Conservation (phyloP, 139 green algal genomes). For the Medakamo hakoo region DNA sequence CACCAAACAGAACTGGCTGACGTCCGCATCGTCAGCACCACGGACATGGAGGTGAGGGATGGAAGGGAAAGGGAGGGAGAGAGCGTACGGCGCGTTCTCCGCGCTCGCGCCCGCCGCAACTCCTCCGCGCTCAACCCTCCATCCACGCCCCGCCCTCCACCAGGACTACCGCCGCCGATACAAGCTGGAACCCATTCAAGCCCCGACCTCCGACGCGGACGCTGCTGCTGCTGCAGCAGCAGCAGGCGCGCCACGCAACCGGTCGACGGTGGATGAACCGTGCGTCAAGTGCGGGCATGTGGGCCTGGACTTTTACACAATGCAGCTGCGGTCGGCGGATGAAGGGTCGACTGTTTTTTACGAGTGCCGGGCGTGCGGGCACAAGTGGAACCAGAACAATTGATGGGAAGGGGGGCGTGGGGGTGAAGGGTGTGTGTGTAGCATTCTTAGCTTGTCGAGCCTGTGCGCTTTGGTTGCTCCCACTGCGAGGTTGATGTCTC, state of each 20-base stretch:
- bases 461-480: too few relatives aligned
- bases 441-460: neutral
- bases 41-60: conserved; percentile 33
- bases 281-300: conserved; percentile 62
- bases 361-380: conserved; percentile 58
- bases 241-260: conserved; percentile 21
- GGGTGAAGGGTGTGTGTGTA: neutral
- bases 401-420: neutral
- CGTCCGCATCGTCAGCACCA: conserved; percentile 4
- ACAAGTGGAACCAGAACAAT: conserved; percentile 38
- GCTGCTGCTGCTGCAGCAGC: conserved; percentile 19
- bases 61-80: too few relatives aligned
- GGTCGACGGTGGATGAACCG: conserved; percentile 41
- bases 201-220: conserved; percentile 39
- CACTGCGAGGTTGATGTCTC: too few relatives aligned
- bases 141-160: too few relatives aligned
- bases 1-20: conserved; percentile 15
- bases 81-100: too few relatives aligned
- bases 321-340: conserved; percentile 82
- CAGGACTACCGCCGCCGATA: conserved; percentile 41
- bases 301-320: conserved; percentile 76
- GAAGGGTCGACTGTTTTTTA: conserved; percentile 86
- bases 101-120: too few relatives aligned
- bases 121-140: too few relatives aligned
- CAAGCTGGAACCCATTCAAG: conserved; percentile 55